Percentiles rank a stretch among this genome's conserved stretches.
Conservation (phyloP, 2,329 filamentous ascomycete species). For the Diplocarpon mali region DNA sequence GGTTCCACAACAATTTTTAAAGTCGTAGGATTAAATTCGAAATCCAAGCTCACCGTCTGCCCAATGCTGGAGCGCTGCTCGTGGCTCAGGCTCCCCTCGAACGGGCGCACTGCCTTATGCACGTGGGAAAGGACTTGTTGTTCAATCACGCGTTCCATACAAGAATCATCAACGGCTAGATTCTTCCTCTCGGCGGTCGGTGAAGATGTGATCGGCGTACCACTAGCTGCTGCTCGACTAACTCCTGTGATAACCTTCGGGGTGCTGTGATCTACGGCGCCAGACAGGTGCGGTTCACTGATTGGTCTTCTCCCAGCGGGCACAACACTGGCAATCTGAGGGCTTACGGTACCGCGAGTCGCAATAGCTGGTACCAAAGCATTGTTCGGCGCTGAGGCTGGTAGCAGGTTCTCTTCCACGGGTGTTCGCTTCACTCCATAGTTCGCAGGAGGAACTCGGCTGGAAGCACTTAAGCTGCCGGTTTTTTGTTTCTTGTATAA, state of each 20-base stretch:
- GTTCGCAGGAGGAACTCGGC: not conserved
- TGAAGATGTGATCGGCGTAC: not conserved
- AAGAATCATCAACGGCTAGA: not conserved
- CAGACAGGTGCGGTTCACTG: too few species aligned
- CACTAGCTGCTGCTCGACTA: not conserved
- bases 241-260: not conserved
- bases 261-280: too few species aligned
- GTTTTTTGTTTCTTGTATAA: conserved; percentile 1
- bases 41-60: conserved; percentile 4
- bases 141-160: conserved; percentile 2
- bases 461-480: not conserved
- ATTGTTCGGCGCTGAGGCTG: not conserved
- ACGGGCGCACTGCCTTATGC: conserved; percentile 3
- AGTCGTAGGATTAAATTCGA: not conserved
- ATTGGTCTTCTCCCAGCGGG: not conserved
- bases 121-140: conserved; percentile 13
- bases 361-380: not conserved
- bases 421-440: not conserved
- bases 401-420: not conserved
- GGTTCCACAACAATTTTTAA: too few species aligned
- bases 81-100: conserved; percentile 1
- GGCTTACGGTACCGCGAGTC: not conserved
- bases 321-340: not conserved
- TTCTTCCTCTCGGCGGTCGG: not conserved
- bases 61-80: conserved; percentile 9